Conservation (phyloP, 1,284 basidiomycete genomes). For the Leccinum angustisporum region DNA sequence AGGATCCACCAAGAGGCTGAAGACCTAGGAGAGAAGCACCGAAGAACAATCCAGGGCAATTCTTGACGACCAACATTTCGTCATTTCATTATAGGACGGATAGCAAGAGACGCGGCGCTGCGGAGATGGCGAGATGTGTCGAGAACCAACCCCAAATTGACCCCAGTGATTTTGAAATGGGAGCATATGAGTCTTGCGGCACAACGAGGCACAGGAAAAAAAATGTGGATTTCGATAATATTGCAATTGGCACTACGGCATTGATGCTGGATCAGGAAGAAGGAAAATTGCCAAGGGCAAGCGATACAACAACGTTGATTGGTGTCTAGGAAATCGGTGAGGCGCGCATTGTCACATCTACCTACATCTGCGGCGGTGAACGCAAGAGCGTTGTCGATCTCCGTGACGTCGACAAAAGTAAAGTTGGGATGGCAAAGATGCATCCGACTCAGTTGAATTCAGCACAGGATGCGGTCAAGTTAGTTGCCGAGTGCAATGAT, state of each 20-base stretch:
- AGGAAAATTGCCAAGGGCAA: neutral
- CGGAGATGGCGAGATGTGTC: conserved; percentile 28
- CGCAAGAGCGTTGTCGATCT: neutral
- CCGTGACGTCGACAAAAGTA: conserved; percentile 12
- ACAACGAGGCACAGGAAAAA: conserved; percentile 20
- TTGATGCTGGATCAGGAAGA: conserved; percentile 18
- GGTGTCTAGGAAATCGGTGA: neutral
- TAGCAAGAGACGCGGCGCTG: conserved; percentile 15
- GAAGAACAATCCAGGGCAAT: conserved; percentile 28
- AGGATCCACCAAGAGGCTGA: conserved; percentile 27
- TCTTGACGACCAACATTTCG: conserved; percentile 22
- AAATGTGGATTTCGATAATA: conserved; percentile 5
- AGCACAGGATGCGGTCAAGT: conserved; percentile 9
- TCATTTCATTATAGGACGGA: conserved; percentile 28
- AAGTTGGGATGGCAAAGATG: conserved; percentile 6
- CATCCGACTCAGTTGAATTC: conserved; percentile 3
- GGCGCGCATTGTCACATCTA: neutral
- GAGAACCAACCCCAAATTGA: conserved; percentile 12
- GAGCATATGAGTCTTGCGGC: neutral
- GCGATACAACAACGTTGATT: neutral
- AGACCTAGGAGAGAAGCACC: conserved; percentile 31
- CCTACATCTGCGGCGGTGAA: neutral
- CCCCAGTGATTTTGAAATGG: conserved; percentile 19
- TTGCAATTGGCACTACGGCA: conserved; percentile 18
- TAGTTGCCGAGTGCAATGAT: conserved; percentile 13